phyloP scores from a whole-genome alignment of 768 basidiomycete species.

The Macrolepiota dolichaula region DNA sequence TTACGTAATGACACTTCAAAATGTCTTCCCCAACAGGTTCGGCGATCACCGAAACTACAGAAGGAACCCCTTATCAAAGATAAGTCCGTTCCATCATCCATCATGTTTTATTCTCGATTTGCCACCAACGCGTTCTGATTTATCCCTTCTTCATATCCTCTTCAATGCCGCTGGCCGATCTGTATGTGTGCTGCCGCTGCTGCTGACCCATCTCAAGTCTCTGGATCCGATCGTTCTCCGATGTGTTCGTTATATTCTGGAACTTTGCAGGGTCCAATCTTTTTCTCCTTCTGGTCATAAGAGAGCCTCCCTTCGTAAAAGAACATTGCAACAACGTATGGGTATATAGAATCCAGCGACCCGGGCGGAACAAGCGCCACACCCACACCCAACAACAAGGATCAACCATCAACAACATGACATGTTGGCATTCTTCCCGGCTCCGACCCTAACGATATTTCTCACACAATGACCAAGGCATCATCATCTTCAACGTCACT shows the following conservation, averaged over 20 bases:
- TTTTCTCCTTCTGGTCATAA: no score
- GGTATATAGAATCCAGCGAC: not conserved
- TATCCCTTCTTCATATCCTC: no score
- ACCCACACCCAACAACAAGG: not conserved
- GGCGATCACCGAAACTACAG: slow-evolving; percentile 8
- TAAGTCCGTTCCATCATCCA: not conserved
- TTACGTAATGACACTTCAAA: slow-evolving; percentile 2
- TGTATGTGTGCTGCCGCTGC: no score
- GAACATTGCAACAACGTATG: not conserved
- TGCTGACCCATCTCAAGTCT: no score
- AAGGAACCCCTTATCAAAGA: not conserved
- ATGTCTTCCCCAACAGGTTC: not conserved
- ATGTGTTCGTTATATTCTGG: no score
- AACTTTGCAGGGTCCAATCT: no score
- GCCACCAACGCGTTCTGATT: not conserved
- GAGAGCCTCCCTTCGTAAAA: no score
- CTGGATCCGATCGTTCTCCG: no score
- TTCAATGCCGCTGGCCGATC: no score
- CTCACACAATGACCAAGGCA: not conserved
- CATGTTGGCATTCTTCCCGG: not conserved
- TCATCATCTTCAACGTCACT: not conserved
- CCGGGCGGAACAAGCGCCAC: not conserved
- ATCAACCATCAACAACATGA: not conserved
- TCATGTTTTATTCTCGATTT: not conserved
- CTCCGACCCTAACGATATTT: no score